phyloP scores from a whole-genome alignment of 768 basidiomycete genomes.

The Tulasnella sp. region DNA sequence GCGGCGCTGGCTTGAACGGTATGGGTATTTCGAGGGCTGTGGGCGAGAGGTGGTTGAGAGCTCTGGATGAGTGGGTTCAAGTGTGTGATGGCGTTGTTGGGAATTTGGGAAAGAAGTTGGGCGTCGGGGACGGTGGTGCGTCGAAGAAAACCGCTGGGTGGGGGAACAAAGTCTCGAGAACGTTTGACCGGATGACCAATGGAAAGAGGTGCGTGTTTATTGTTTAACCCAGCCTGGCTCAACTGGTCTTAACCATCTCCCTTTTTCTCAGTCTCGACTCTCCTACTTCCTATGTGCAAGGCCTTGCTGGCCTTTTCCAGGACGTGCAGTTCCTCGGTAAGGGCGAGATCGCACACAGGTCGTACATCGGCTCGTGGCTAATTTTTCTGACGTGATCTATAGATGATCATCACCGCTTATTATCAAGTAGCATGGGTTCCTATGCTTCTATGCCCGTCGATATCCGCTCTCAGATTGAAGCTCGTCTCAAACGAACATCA shows the following conservation, averaged over 20 bases:
- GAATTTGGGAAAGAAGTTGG: slow-evolving; percentile 82
- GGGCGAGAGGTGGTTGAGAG: slow-evolving; percentile 70
- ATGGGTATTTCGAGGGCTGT: slow-evolving; percentile 66
- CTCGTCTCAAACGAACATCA: slow-evolving; percentile 73
- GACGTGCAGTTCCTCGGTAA: slow-evolving; percentile 63
- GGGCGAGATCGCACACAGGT: neutral
- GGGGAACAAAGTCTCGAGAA: slow-evolving; percentile 68
- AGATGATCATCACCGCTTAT: slow-evolving; percentile 73
- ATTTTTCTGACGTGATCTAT: neutral
- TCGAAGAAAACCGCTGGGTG: slow-evolving; percentile 72
- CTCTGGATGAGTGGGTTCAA: slow-evolving; percentile 73
- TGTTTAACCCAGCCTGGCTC: neutral
- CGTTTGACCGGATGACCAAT: slow-evolving; percentile 78
- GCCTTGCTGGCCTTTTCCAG: slow-evolving; percentile 65
- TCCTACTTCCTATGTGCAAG: slow-evolving; percentile 75
- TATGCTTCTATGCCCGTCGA: slow-evolving; percentile 69
- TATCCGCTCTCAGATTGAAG: slow-evolving; percentile 59
- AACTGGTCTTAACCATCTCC: slow-evolving; percentile 9
- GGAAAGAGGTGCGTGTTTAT: slow-evolving; percentile 68
- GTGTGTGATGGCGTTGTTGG: slow-evolving; percentile 76
- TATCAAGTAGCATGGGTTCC: slow-evolving; percentile 60
- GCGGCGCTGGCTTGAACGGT: slow-evolving; percentile 42
- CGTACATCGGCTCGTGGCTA: neutral
- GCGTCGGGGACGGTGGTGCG: slow-evolving; percentile 82
- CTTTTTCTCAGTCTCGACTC: slow-evolving; percentile 66